Evolutionary conservation across 2,329 filamentous ascomycete species (phyloP).

Genomic region (Trichophyton mentagrophytes): DNA sequence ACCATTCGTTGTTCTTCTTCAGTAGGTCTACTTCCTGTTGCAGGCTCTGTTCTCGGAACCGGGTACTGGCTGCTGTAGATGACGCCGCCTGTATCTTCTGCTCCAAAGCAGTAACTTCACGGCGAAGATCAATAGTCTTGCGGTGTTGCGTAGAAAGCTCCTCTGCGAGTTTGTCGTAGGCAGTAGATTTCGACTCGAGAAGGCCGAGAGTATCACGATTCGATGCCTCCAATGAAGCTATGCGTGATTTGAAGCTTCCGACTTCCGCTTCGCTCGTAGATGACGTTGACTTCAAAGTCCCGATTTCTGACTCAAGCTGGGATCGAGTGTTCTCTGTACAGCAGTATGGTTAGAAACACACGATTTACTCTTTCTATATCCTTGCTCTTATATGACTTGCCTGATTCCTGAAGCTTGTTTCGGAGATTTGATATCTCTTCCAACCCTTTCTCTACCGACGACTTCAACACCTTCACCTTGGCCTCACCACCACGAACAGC

Average conservation of each 20-base stretch:
- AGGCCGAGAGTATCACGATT: slow-evolving; percentile 83
- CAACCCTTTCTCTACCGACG: slow-evolving; percentile 66
- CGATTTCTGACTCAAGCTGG: slow-evolving; percentile 67
- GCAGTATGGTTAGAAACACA: slow-evolving; percentile 6
- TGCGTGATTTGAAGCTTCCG: slow-evolving; percentile 65
- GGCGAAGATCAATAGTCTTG: slow-evolving; percentile 70
- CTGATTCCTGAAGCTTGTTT: slow-evolving; percentile 68
- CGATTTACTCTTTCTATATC: background rate
- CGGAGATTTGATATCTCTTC: slow-evolving; percentile 73
- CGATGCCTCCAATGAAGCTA: slow-evolving; percentile 75
- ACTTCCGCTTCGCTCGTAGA: slow-evolving; percentile 54
- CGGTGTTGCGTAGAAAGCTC: slow-evolving; percentile 82
- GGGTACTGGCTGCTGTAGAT: slow-evolving; percentile 64
- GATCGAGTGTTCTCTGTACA: slow-evolving; percentile 59
- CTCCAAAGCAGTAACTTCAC: slow-evolving; percentile 69
- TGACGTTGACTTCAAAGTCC: slow-evolving; percentile 60
- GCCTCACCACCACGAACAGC: slow-evolving; percentile 72
- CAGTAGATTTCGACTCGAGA: slow-evolving; percentile 76
- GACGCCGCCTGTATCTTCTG: slow-evolving; percentile 73
- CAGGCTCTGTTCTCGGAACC: slow-evolving; percentile 79
- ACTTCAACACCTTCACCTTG: slow-evolving; percentile 68
- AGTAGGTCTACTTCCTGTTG: slow-evolving; percentile 83
- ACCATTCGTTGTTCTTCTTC: slow-evolving; percentile 85
- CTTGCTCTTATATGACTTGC: slow-evolving; percentile 36
- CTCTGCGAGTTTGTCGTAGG: slow-evolving; percentile 72